These are phyloP conservation scores for Hirschfeldia incana DNA, from an alignment of 345 rosid genomes.

Conservation along the genomic window DNA sequence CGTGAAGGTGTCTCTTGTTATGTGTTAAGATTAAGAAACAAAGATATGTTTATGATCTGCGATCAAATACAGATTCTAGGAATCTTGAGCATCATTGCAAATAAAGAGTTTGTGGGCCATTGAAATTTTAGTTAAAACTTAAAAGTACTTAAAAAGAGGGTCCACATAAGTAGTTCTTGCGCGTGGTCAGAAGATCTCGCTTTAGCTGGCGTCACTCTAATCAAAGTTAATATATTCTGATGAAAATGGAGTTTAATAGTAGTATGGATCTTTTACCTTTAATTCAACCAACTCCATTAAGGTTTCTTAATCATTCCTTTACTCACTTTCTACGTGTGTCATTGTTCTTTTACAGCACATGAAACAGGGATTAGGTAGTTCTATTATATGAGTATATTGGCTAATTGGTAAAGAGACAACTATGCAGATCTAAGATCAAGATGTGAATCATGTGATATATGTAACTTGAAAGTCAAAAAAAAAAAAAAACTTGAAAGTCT, in stretches of 20 bases:
- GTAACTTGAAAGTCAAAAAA: too few relatives aligned
- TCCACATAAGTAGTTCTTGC: slow-evolving; percentile 32
- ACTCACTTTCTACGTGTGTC: slow-evolving; percentile 31
- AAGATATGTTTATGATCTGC: slow-evolving; percentile 19
- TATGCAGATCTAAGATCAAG: not conserved
- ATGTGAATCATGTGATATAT: too few relatives aligned
- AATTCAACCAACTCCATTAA: slow-evolving; percentile 26
- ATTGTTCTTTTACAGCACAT: slow-evolving; percentile 33
- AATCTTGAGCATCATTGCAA: slow-evolving; percentile 35
- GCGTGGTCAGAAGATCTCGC: slow-evolving; percentile 37
- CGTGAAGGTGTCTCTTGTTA: not conserved
- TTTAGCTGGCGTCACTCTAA: slow-evolving; percentile 27
- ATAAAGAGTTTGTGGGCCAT: slow-evolving; percentile 24
- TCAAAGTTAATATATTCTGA: slow-evolving; percentile 17
- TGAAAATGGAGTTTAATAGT: slow-evolving; percentile 1
- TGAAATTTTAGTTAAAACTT: slow-evolving; percentile 20
- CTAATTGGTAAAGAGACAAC: not conserved
- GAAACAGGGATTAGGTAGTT: not conserved
- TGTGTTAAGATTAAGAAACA: not conserved
- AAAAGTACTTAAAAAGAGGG: not conserved
- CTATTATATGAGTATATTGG: not conserved
- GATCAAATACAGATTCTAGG: slow-evolving; percentile 37
- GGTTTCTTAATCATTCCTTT: slow-evolving; percentile 36
- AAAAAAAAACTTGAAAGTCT: not conserved
- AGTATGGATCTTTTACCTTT: slow-evolving; percentile 1